These are phyloP conservation scores for Rosellinia necatrix DNA, from an alignment of 2,329 filamentous ascomycete genomes.

Conservation along the genomic window DNA sequence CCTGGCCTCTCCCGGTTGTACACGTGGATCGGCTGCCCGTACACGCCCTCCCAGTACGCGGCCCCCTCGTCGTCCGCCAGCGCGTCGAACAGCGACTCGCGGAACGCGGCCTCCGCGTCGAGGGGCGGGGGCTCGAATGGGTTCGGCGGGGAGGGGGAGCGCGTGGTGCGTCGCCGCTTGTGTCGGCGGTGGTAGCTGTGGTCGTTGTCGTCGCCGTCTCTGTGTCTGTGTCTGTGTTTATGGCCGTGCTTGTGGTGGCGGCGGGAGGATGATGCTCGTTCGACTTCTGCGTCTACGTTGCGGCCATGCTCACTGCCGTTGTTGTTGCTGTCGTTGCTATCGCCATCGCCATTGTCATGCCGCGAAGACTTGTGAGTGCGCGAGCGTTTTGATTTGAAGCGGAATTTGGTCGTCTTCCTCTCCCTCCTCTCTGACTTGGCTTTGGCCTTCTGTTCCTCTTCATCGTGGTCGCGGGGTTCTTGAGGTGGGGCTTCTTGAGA, in stretches of 20 bases:
- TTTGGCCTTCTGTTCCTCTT: conserved; percentile 16
- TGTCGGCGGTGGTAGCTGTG: conserved; percentile 36
- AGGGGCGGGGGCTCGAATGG: conserved; percentile 54
- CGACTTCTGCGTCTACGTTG: conserved; percentile 3
- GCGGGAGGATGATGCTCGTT: conserved; percentile 21
- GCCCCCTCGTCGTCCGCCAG: conserved; percentile 97
- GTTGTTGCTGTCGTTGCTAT: conserved; percentile 25
- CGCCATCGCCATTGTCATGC: conserved; percentile 11
- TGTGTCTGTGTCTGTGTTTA: conserved; percentile 32
- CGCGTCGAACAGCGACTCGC: conserved; percentile 93
- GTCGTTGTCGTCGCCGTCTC: neutral
- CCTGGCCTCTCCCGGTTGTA: conserved; percentile 62
- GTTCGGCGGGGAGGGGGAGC: conserved; percentile 50
- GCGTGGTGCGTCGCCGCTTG: conserved; percentile 36
- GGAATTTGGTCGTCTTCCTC: conserved; percentile 44
- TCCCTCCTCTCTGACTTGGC: conserved; percentile 19
- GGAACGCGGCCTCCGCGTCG: conserved; percentile 77
- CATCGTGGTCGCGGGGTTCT: conserved; percentile 25
- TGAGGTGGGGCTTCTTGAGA: conserved; percentile 17
- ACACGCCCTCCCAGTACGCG: conserved; percentile 93
- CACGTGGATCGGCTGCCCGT: conserved; percentile 89
- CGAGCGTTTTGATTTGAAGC: conserved; percentile 48
- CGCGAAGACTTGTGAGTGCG: conserved; percentile 35
- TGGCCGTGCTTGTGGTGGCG: conserved; percentile 27
- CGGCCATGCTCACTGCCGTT: conserved; percentile 12